Percentiles rank a stretch among this genome's conserved stretches.
Conservation (phyloP, 768 basidiomycete species). For the Panellus pusillus region DNA sequence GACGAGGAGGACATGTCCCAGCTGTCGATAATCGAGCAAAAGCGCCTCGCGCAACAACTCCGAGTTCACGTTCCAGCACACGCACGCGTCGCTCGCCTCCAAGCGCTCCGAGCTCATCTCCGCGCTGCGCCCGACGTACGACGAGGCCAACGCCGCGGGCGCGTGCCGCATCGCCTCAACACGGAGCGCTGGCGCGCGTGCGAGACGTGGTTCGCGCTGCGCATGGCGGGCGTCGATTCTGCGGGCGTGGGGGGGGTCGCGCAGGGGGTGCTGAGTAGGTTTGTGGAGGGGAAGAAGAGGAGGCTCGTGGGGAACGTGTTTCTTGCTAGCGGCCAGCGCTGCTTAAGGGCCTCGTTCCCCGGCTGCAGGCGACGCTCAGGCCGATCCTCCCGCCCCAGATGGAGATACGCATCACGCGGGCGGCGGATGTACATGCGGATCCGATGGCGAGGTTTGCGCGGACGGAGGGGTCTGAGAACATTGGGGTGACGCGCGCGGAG, state of each 20-base stretch:
- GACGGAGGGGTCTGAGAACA: constrained; percentile 51
- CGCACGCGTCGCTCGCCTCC: constrained; percentile 73
- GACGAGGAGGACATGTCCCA: constrained; percentile 83
- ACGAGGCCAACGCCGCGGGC: constrained; percentile 74
- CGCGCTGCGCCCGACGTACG: constrained; percentile 80
- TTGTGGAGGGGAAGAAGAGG: constrained; percentile 64
- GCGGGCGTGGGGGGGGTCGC: constrained; percentile 93
- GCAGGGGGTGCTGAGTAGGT: constrained; percentile 77
- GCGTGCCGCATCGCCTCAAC: constrained; percentile 78
- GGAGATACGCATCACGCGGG: constrained; percentile 60
- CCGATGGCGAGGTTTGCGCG: constrained; percentile 81
- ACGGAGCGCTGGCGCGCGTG: constrained; percentile 89
- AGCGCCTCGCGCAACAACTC: constrained; percentile 84
- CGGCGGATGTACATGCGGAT: constrained; percentile 68
- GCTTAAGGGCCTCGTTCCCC: constrained; percentile 64
- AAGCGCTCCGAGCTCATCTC: constrained; percentile 83
- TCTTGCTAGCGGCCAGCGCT: constrained; percentile 81
- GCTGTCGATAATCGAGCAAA: constrained; percentile 75
- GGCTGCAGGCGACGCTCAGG: constrained; percentile 70
- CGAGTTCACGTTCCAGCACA: constrained; percentile 76
- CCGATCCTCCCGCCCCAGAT: constrained; percentile 86
- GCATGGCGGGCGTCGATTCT: constrained; percentile 95
- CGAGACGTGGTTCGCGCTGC: constrained; percentile 90
- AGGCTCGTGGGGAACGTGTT: constrained; percentile 88
- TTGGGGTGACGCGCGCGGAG: constrained; percentile 71